Evolutionary conservation across 305 asterid species (phyloP), one percentile per base, ranked within the genome.

Genomic region (Solanum hybrid): DNA sequence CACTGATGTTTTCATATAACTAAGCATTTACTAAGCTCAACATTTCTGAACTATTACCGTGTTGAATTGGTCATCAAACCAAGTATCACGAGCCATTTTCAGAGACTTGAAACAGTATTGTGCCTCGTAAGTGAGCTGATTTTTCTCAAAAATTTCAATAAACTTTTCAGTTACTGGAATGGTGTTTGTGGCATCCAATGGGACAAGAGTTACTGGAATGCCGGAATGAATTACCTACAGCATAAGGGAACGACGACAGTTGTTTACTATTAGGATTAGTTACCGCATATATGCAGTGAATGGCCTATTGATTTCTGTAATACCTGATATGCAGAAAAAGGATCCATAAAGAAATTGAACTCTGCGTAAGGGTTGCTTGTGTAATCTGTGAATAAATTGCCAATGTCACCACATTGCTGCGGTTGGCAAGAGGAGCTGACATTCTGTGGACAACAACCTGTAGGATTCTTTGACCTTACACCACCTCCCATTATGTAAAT

Each of bases 311-410:
- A 39, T 73, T 28, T 87, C 39, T 73, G 73, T 40, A 31, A 40
- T 89, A 97, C 99, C 98, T 97, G 98, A 91, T 97, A 97, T 40
- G 99, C 98, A 89, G 99, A 96, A 90, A 96, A 97, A 86, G 99
- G 99, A 91, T 97, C 99, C 80, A 93, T 96, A 90, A 96, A 97
- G 85, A 97, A 89, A 83, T 97, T 97, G 93, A 94, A 95, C 91
- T 97, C 99, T 87, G 98, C 97, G 87, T 94, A 94, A 16, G 98
- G 99, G 89, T 95, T 95, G 81, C 96, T 94, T 12, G 92, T 92
- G 90, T 92, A 95, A 90, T 87, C 98, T 0, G 98, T 92, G 91
- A 93, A 95, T 26, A 97, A 5, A 87, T 96, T 97, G 3, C 99
- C 99, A 87, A 78, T 91, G 75, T 94, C 95, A 24, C 98, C 97